phyloP scores from a whole-genome alignment of 768 basidiomycete species.

The Tylopilus sp. region DNA sequence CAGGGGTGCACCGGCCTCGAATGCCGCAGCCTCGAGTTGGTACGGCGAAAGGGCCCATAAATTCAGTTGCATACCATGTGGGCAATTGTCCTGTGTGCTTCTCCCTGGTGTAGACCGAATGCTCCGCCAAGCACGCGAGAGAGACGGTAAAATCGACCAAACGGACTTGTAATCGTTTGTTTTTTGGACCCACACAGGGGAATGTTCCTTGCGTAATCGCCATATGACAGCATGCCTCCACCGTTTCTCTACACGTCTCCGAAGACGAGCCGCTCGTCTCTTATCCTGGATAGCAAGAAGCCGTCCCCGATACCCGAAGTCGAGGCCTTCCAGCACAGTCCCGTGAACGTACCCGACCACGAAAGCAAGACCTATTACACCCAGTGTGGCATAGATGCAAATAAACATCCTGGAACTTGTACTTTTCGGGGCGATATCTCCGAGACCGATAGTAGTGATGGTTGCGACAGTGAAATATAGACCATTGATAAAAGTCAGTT shows the following conservation, averaged over 20 bases:
- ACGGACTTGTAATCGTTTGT: background rate
- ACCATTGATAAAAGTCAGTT: constrained; percentile 63
- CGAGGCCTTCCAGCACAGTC: constrained; percentile 68
- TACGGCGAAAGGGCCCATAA: constrained; percentile 51
- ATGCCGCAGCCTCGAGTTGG: constrained; percentile 58
- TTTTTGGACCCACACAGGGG: constrained; percentile 52
- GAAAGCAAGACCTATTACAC: constrained; percentile 62
- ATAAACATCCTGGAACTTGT: constrained; percentile 56
- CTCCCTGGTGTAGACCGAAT: background rate
- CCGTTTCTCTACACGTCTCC: constrained; percentile 45
- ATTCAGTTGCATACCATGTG: constrained; percentile 58
- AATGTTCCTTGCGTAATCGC: constrained; percentile 49
- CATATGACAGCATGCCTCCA: constrained; percentile 65
- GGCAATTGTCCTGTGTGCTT: constrained; percentile 14
- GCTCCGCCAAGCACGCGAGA: constrained; percentile 11
- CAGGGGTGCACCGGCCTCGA: constrained; percentile 65
- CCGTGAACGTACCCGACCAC: constrained; percentile 65
- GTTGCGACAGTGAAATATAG: constrained; percentile 76
- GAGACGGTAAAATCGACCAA: constrained; percentile 8
- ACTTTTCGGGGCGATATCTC: constrained; percentile 61
- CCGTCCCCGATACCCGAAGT: constrained; percentile 60
- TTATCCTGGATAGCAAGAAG: constrained; percentile 43
- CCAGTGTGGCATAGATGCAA: constrained; percentile 54
- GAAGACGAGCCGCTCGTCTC: constrained; percentile 41
- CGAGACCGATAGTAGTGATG: constrained; percentile 73